Evolutionary conservation across 2,329 filamentous ascomycete genomes (phyloP), one percentile per base, ranked within the genome.

Genomic region (Trichoderma sp.): DNA sequence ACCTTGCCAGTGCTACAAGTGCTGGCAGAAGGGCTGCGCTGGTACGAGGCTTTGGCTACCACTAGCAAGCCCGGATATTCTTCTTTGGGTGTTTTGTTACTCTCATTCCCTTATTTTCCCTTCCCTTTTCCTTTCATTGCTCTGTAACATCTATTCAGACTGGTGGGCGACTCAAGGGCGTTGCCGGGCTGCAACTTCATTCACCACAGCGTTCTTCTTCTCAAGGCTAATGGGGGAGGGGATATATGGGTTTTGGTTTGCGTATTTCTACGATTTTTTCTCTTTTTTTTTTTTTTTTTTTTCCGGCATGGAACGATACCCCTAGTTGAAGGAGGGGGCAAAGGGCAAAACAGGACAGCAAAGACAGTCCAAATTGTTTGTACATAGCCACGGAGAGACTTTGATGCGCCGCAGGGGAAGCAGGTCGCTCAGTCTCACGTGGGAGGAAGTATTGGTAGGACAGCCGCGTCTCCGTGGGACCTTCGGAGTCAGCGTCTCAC

Each of bases 301-400:
- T n/a, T n/a, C n/a, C n/a, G 14, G 15, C 63, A 66, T 63, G 59
- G 64, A 54, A 66, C 51, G 64, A 66, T 66, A 66, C 64, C 64
- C 64, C 64, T 57, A 63, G 64, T 47, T 26, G 61, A 26, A 57
- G 55, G 47, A 55, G 48, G 63, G 65, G 34, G 57, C 47, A 62
- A 64, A 63, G 50, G 57, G 45, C 50, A 60, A 60, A 51, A 41
- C 5, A 2, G 9, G 44, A 48, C 57, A 12, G 56, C 17, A 57
- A 65, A 44, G 44, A 30, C 26, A 34, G 62, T 7, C 28, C 17
- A 28, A 21, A 44, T 3, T 48, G 54, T 24, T 30, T 59, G 44
- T 65, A 62, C 48, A 65, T 59, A 56, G 9, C n/a, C 15, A 45
- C 51, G 50, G 52, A 43, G n/a, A 34, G n/a, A 48, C 44, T 45